Evolutionary conservation across 1,284 basidiomycete species (phyloP), one percentile per base, ranked within the genome.

Genomic region (Acaromyces ingoldii): DNA sequence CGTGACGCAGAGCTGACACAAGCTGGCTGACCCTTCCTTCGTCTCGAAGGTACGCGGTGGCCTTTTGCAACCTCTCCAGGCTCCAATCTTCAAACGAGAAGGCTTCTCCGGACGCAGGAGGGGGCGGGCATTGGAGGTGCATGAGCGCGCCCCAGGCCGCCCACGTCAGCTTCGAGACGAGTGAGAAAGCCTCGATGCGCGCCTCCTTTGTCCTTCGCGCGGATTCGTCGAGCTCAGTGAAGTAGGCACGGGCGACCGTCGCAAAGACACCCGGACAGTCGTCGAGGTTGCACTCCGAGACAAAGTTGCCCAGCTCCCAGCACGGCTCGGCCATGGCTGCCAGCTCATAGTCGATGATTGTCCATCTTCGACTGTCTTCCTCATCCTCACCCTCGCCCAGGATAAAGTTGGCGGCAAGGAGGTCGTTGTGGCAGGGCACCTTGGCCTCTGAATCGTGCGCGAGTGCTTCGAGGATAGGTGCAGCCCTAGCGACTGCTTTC

Each of bases 291-390:
- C 34, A 31, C 15, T 45, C 42, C 4, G 17, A 22, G 3, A 45
- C 22, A 15, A 45, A n/a, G 24, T 45, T 45, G 15, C 42, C 42
- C 25, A 29, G 24, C 34, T 45, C 42, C 42, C 42, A 45, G 6
- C 29, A 45, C 4, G 42, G 21, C 6, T 22, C 21, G 30, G 42
- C 42, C 25, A 22, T n/a, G 19, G 29, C 25, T 11, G 21, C 17
- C 42, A 45, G 26, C 24, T 45, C 42, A n/a, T n/a, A 45, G 26
- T 45, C 42, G 17, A 45, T 45, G 21, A 45, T 26, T 17, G 36
- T 22, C 7, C 17, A 37, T 4, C 7, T 17, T 17, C 24, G 17
- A 37, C 24, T 17, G 7, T 37, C 36, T 4, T 37, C 24, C 5
- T 13, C 19, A 5, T 19, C n/a, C 13, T 25, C 11, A 7, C 21